A percentile compares a stretch with the other conserved stretches of the same genome.
phyloP scores from a whole-genome alignment of 176 grass and related monocot genomes.

The Juncus inflexus region DNA sequence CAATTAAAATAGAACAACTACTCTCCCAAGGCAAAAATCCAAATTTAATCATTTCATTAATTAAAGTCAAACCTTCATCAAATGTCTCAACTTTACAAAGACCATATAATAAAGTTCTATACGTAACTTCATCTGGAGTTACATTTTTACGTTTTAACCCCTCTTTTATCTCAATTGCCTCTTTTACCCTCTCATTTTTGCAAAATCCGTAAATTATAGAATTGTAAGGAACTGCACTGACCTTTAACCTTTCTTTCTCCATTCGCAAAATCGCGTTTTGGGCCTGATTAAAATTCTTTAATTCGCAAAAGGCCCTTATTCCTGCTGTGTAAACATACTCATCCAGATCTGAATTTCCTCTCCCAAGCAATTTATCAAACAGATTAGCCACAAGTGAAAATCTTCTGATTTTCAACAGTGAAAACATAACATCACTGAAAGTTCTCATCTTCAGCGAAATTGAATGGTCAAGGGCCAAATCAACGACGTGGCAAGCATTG shows the following conservation, averaged over 20 bases:
- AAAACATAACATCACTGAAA: slow-evolving; percentile 46
- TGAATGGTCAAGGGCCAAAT: slow-evolving; percentile 30
- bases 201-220: slow-evolving; percentile 64
- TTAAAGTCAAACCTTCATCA: slow-evolving; percentile 39
- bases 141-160: slow-evolving; percentile 35
- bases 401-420: slow-evolving; percentile 37
- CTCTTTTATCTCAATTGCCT: slow-evolving; percentile 51
- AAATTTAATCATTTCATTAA: slow-evolving; percentile 40
- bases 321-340: slow-evolving; percentile 53
- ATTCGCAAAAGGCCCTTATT: slow-evolving; percentile 47
- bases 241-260: slow-evolving; percentile 38
- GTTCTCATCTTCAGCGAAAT: slow-evolving; percentile 34
- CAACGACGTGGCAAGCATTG: slow-evolving; percentile 34
- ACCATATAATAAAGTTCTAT: slow-evolving; percentile 51
- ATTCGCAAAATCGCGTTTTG: slow-evolving; percentile 32
- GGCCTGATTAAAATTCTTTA: slow-evolving; percentile 33
- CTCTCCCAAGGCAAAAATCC: slow-evolving; percentile 46
- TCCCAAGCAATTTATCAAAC: slow-evolving; percentile 52
- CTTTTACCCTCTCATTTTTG: slow-evolving; percentile 36
- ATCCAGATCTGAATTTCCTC: slow-evolving; percentile 25
- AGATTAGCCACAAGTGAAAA: slow-evolving; percentile 42
- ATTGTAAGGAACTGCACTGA: slow-evolving; percentile 60
- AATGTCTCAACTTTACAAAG: slow-evolving; percentile 46
- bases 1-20: slow-evolving; percentile 50
- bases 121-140: slow-evolving; percentile 54